Conservation (phyloP, 2,329 filamentous ascomycete species). For the Cordyceps tenuipes region DNA sequence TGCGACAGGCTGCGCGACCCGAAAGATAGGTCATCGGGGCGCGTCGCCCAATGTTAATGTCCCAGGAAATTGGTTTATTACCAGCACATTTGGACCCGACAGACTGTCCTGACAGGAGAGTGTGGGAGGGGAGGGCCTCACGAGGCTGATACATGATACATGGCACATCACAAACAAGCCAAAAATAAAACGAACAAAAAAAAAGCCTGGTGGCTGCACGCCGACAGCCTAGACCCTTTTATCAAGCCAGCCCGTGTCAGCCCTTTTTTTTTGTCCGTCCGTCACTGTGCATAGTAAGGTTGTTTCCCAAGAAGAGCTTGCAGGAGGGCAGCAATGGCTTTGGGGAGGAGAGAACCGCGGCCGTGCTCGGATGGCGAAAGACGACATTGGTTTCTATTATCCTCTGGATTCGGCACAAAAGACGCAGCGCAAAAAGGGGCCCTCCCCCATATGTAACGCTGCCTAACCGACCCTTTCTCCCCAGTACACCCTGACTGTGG, state of each 20-base stretch:
- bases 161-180: neutral
- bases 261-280: neutral
- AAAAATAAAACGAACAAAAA: neutral
- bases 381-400: neutral
- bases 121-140: neutral
- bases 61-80: neutral
- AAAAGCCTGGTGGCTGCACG: neutral
- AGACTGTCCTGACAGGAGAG: neutral
- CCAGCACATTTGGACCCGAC: neutral
- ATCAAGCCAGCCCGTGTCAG: neutral
- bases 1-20: neutral
- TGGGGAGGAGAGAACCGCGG: neutral
- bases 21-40: slow-evolving; percentile 2
- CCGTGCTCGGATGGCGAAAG: neutral
- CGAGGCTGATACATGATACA: neutral
- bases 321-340: neutral
- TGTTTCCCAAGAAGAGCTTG: neutral
- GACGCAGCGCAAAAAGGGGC: neutral
- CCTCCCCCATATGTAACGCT: neutral
- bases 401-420: neutral
- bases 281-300: neutral
- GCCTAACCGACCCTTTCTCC: neutral
- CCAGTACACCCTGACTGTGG: neutral
- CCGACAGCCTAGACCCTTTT: neutral
- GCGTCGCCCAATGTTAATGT: neutral